Evolutionary conservation across 2,329 filamentous ascomycete species (phyloP).

Genomic region (Clarireedia sp.): DNA sequence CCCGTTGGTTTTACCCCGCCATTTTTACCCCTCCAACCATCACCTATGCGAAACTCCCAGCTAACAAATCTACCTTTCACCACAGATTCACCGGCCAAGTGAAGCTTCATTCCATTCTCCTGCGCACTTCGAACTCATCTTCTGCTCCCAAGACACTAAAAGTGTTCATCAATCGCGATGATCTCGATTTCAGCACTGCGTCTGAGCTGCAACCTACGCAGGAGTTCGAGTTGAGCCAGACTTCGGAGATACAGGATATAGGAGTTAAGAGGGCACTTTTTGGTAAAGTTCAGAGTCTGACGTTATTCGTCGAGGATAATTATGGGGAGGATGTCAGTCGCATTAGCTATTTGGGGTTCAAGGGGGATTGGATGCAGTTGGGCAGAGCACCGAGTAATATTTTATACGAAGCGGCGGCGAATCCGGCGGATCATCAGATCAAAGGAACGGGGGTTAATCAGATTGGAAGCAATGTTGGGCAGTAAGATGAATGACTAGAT

Average conservation of each 20-base stretch:
- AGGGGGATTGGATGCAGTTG: conserved; percentile 85
- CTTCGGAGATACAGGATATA: conserved; percentile 76
- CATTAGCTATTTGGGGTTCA: conserved; percentile 81
- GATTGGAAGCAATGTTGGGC: conserved; percentile 47
- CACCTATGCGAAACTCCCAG: background rate
- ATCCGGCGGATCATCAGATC: conserved; percentile 75
- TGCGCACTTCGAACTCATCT: conserved; percentile 66
- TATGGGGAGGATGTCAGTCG: conserved; percentile 72
- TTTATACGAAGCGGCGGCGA: conserved; percentile 87
- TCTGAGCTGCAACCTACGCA: conserved; percentile 65
- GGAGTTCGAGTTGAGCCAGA: conserved; percentile 68
- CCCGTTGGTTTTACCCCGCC: conserved; percentile 52
- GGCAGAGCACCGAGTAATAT: conserved; percentile 78
- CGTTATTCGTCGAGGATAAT: conserved; percentile 88
- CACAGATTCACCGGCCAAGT: conserved; percentile 84
- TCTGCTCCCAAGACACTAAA: conserved; percentile 76
- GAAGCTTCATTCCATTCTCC: conserved; percentile 80
- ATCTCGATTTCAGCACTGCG: conserved; percentile 76
- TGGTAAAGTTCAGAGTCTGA: conserved; percentile 72
- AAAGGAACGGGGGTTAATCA: conserved; percentile 48
- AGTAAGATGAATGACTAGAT: conserved; percentile 19
- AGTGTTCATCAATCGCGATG: conserved; percentile 77
- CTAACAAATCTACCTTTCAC: background rate
- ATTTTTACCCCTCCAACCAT: conserved; percentile 8
- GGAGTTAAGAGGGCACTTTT: conserved; percentile 83